Percentiles rank a stretch among this genome's conserved stretches.
These are phyloP conservation scores for Solanum infundibuliforme DNA, from an alignment of 257 asterid species.

Conservation along the genomic window DNA sequence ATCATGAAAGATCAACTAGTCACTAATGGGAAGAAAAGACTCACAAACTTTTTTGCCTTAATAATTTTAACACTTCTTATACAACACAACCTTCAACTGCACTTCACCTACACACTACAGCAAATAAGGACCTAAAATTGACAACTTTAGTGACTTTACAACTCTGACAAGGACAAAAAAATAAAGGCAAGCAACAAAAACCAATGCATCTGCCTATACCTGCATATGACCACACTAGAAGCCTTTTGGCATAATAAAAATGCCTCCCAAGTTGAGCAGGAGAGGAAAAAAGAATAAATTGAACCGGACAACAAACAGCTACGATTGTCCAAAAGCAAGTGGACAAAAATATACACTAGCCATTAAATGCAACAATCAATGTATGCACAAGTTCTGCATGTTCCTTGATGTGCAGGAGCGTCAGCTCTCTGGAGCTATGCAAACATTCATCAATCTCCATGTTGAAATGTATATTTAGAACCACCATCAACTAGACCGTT, in stretches of 20 bases:
- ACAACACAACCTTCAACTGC: constrained; percentile 8
- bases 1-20: background rate
- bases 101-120: constrained; percentile 7
- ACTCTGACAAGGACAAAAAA: constrained; percentile 7
- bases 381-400: constrained; percentile 40
- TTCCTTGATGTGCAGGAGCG: background rate
- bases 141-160: background rate
- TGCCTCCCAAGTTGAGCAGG: constrained; percentile 34
- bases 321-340: constrained; percentile 24
- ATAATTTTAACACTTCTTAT: background rate
- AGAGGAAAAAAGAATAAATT: constrained; percentile 31
- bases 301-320: constrained; percentile 37
- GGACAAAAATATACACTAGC: constrained; percentile 26
- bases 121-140: background rate
- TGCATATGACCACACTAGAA: constrained; percentile 27
- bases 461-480: background rate
- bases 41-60: background rate
- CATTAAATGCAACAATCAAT: constrained; percentile 13
- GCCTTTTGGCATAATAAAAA: constrained; percentile 17
- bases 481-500: constrained; percentile 39
- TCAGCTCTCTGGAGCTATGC: constrained; percentile 2
- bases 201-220: constrained; percentile 24
- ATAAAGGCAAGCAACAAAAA: constrained; percentile 11
- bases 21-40: background rate
- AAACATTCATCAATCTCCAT: background rate